Evolutionary conservation across 2,329 filamentous ascomycete species (phyloP).

Genomic region (Aspergillus brasiliensis): DNA sequence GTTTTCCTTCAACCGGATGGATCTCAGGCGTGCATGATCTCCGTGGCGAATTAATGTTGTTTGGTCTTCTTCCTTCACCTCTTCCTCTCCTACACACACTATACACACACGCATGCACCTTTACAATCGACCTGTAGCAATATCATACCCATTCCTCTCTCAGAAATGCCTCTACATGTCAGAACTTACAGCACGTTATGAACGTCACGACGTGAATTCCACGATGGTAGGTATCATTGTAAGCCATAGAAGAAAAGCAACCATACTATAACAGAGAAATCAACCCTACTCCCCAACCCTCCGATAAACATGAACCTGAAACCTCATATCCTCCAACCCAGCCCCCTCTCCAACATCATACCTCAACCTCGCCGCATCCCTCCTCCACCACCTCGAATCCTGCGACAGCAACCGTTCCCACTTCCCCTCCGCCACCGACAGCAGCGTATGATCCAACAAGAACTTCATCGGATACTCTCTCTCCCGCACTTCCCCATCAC

Average conservation of each 20-base stretch:
- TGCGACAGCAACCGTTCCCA: conserved; percentile 78
- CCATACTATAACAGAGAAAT: not conserved
- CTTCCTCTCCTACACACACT: not conserved
- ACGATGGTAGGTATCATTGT: conserved; percentile 9
- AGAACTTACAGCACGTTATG: not conserved
- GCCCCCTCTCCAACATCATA: conserved; percentile 91
- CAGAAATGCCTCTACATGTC: not conserved
- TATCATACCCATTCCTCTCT: conserved; percentile 30
- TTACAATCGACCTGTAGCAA: conserved; percentile 27
- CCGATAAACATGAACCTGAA: conserved; percentile 83
- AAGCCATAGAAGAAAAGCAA: not conserved
- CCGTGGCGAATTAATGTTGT: conserved; percentile 31
- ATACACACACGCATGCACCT: conserved; percentile 17
- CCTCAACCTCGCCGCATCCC: conserved; percentile 61
- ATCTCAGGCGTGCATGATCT: conserved; percentile 32
- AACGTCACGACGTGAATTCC: no score
- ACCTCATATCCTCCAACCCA: conserved; percentile 89
- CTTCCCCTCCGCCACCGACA: conserved; percentile 50
- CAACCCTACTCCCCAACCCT: conserved; percentile 29
- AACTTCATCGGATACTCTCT: conserved; percentile 90
- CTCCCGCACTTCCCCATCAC: conserved; percentile 25
- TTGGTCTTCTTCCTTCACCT: conserved; percentile 23
- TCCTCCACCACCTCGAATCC: conserved; percentile 83
- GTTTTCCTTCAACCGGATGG: conserved; percentile 18
- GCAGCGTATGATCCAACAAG: conserved; percentile 80